Percentiles rank a stretch among this genome's conserved stretches.
phyloP scores from a whole-genome alignment of 2,329 filamentous ascomycete genomes.

The Clarireedia sp. region DNA sequence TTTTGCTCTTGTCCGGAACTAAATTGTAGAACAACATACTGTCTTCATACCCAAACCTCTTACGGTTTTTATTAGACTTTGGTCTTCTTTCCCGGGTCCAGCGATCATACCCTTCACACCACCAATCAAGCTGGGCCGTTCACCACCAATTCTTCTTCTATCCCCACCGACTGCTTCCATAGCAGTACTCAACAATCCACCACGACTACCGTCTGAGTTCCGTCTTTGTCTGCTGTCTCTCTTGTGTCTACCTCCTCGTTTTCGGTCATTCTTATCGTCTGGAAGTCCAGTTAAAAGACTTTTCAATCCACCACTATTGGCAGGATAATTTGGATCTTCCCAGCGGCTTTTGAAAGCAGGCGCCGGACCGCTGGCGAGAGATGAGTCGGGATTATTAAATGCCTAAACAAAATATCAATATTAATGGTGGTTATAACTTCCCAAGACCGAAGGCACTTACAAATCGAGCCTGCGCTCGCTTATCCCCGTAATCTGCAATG shows the following conservation, averaged over 20 bases:
- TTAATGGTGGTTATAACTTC: not conserved
- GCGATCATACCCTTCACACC: not conserved
- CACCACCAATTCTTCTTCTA: not conserved
- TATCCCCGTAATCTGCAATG: conserved; percentile 13
- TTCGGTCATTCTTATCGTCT: not conserved
- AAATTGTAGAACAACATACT: not conserved
- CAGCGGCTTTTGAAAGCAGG: not conserved
- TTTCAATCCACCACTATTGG: not conserved
- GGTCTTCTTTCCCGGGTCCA: conserved; percentile 1
- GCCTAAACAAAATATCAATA: not conserved
- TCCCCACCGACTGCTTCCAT: not conserved
- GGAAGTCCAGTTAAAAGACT: conserved; percentile 1
- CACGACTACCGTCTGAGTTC: not conserved
- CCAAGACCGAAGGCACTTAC: not conserved
- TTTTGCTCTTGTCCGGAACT: no score
- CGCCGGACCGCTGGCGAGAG: not conserved
- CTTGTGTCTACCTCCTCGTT: not conserved
- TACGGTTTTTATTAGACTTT: conserved; percentile 1
- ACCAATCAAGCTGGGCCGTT: not conserved
- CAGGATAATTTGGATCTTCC: conserved; percentile 1
- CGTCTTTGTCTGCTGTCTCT: not conserved
- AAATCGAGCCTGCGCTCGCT: conserved; percentile 9
- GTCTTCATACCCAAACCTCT: conserved; percentile 4
- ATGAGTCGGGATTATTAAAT: not conserved
- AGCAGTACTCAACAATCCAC: not conserved